Evolutionary conservation across 208 protist genomes (phyloP), one percentile per base, ranked within the genome.

Genomic region (Spongospora subterranea): DNA sequence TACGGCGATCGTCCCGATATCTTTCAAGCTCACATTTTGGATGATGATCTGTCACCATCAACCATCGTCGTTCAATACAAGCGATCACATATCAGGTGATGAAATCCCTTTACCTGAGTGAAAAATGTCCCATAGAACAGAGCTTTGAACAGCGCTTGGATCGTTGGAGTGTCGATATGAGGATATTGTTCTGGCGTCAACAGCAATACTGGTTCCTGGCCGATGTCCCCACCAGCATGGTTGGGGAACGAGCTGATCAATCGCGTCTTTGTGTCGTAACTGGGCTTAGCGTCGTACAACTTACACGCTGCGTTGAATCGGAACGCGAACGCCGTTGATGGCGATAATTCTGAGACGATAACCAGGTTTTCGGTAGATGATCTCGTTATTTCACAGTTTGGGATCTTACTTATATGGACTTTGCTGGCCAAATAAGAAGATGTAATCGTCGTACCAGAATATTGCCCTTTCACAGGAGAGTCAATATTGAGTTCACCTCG

Each of bases 61-160:
- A n/a, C n/a, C n/a, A n/a, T n/a, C n/a, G n/a, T n/a, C n/a, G n/a
- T n/a, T n/a, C n/a, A n/a, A n/a, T n/a, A n/a, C n/a, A n/a, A n/a
- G n/a, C n/a, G n/a, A n/a, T n/a, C n/a, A n/a, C n/a, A n/a, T n/a
- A n/a, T n/a, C n/a, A n/a, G n/a, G n/a, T n/a, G n/a, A n/a, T n/a
- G n/a, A n/a, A n/a, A n/a, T n/a, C n/a, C n/a, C 6, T 24, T 24
- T 6, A 60, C 50, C 24, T 82, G 6, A 35, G n/a, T 35, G n/a
- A 82, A 82, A 40, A 13, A n/a, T n/a, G 35, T 82, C 13, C 71
- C 71, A 35, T 82, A 82, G 71, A 43, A 82, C 17, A 82, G 71
- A 20, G 71, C 71, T 43, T 82, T 82, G 71, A 82, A 82, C n/a
- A 82, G 71, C 71, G 71, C 71, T n/a, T 45, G 71, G 35, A 43